Conservation (phyloP, 1,139 yeast genomes). For the Casaregolazyma lundiana region DNA sequence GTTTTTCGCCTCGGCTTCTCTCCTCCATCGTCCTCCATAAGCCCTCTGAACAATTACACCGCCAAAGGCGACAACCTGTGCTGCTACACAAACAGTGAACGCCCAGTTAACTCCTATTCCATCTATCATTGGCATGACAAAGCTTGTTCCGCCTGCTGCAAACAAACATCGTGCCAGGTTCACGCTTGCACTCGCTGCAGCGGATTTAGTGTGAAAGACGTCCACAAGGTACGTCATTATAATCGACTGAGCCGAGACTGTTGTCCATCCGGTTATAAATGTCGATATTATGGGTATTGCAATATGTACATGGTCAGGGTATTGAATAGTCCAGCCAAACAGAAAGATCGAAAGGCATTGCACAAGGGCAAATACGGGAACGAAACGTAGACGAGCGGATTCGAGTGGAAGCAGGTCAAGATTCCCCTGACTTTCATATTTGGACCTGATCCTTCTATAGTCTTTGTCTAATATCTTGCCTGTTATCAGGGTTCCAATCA, state of each 20-base stretch:
- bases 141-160: constrained; percentile 57
- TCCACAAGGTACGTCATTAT: constrained; percentile 52
- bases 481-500: constrained; percentile 27
- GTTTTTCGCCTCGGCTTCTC: background rate
- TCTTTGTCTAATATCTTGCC: constrained; percentile 30
- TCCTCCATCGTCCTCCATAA: background rate
- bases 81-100: constrained; percentile 42
- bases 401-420: constrained; percentile 38
- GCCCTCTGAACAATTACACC: background rate
- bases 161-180: constrained; percentile 55
- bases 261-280: constrained; percentile 46
- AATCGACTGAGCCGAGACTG: constrained; percentile 42
- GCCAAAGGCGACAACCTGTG: background rate
- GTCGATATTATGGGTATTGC: constrained; percentile 52
- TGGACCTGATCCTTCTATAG: constrained; percentile 17
- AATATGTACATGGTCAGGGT: constrained; percentile 35
- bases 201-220: constrained; percentile 49
- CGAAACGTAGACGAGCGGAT: constrained; percentile 40
- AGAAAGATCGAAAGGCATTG: constrained; percentile 38
- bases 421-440: constrained; percentile 28
- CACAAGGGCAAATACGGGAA: constrained; percentile 30
- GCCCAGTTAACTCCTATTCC: constrained; percentile 56
- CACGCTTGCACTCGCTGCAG: constrained; percentile 54
- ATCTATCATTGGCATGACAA: constrained; percentile 48
- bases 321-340: constrained; percentile 64